Evolutionary conservation across 805 yeast genomes (phyloP), one percentile per base, ranked within the genome.

Genomic region (Sporopachydermia lactativora): DNA sequence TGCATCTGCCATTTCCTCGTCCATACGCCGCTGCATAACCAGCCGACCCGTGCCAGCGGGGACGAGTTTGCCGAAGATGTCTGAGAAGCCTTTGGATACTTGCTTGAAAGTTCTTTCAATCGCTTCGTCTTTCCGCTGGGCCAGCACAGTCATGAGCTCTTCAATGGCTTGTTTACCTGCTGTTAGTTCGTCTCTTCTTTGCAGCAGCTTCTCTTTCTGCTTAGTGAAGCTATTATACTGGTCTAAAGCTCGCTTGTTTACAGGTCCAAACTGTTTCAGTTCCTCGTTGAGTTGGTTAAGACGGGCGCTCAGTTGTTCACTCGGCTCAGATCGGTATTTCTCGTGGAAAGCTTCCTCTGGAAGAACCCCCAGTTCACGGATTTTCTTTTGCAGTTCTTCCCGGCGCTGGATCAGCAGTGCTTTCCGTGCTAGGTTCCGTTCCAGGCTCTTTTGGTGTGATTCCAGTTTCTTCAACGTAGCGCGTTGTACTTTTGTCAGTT

Each of bases 211-310:
- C 38, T 73, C 78, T 41, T 81, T 68, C 56, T 88, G 92, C 43
- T 70, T 74, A 15, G 81, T 72, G 54, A 85, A 86, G 35, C 73
- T 75, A 39, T 68, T 61, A 52, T 70, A 83, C 53, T 88, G 95
- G 50, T 88, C 96, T 48, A 81, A 64, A 0, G 97, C 96, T 52
- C 85, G 83, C 54, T 81, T 81, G 60, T 89, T 89, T 39, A 92
- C 81, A 55, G 85, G 94, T 17, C 73, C 71, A 54, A 73, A 79
- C 48, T 72, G 67, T 36, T 73, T 70, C 34, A 89, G 61, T 18
- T 70, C 71, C 28, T 70, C 71, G 35, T 77, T 73, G 4, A 74
- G 70, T 18, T 58, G 58, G 40, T 72, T 75, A 44, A 85, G 64
- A 41, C 68, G 62, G 13, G 56, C 50, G 39, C 82, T 57, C 19